Conservation (phyloP, 768 basidiomycete species). For the Podaxis carcinomalis region DNA sequence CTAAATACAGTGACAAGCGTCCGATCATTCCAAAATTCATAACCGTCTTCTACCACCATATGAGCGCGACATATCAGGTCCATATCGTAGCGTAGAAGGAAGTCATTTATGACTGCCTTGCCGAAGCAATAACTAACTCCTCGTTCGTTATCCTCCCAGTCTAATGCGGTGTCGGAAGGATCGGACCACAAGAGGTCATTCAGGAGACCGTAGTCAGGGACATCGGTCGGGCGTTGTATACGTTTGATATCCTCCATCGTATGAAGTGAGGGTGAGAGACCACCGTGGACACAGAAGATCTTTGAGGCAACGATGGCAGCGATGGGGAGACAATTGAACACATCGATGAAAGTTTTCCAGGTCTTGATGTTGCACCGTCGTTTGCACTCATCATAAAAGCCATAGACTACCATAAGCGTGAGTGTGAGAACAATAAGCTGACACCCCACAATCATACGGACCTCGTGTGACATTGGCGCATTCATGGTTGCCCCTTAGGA, state of each 20-base stretch:
- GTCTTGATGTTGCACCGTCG: conserved; percentile 99
- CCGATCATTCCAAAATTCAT: conserved; percentile 99
- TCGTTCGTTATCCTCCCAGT: conserved; percentile 99
- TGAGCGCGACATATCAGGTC: conserved; percentile 99
- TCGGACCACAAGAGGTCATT: conserved; percentile 99
- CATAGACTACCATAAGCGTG: conserved; percentile 66
- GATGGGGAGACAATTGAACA: conserved; percentile 98
- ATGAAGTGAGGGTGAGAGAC: conserved; percentile 87
- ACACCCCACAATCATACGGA: conserved; percentile 32
- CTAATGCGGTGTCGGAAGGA: conserved; percentile 93
- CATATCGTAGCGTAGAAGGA: conserved; percentile 94
- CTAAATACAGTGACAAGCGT: conserved; percentile 98
- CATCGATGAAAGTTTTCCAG: conserved; percentile 99
- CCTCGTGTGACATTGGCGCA: conserved; percentile 99
- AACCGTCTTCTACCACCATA: conserved; percentile 99
- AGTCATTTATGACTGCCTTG: conserved; percentile 94
- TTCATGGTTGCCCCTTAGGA: conserved; percentile 97
- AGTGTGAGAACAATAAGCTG: conserved; percentile 14
- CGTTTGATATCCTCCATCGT: conserved; percentile 99
- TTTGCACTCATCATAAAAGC: conserved; percentile 99
- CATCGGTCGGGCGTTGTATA: conserved; percentile 96
- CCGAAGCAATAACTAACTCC: conserved; percentile 99
- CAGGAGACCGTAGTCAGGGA: conserved; percentile 95
- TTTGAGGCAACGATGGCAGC: conserved; percentile 98
- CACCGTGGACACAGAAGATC: conserved; percentile 98